phyloP scores from a whole-genome alignment of 2,329 filamentous ascomycete genomes.

The Parascedosporium putredinis region DNA sequence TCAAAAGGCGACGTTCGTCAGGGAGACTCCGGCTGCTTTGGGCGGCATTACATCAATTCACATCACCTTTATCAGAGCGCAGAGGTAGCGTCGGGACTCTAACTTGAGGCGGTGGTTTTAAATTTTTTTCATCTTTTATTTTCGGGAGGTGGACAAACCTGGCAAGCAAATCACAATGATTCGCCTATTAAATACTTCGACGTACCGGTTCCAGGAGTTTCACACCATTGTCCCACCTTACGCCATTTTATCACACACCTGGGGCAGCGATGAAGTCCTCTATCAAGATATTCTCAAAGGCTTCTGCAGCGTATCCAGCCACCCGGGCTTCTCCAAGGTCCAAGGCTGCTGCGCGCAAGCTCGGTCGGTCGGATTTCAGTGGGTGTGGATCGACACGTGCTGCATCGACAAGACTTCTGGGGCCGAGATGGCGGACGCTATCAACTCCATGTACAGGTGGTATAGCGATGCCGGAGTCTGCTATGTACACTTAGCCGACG shows the following conservation, averaged over 20 bases:
- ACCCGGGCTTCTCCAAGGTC: slow-evolving; percentile 14
- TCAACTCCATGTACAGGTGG: slow-evolving; percentile 19
- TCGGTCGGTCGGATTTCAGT: slow-evolving; percentile 13
- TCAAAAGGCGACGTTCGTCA: too few species aligned
- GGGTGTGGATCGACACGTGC: slow-evolving; percentile 20
- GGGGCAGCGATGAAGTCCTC: slow-evolving; percentile 18
- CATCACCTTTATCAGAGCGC: too few species aligned
- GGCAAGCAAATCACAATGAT: too few species aligned
- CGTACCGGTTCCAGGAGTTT: slow-evolving; percentile 9
- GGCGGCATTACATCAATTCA: too few species aligned
- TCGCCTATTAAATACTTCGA: slow-evolving; percentile 8
- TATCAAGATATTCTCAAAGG: slow-evolving; percentile 14
- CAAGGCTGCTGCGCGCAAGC: slow-evolving; percentile 13
- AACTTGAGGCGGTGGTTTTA: too few species aligned
- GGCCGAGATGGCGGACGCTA: slow-evolving; percentile 18
- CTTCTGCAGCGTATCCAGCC: slow-evolving; percentile 1
- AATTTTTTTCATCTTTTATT: too few species aligned
- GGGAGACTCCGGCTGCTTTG: too few species aligned
- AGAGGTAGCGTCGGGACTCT: too few species aligned
- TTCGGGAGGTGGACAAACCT: too few species aligned
- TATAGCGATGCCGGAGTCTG: slow-evolving; percentile 16
- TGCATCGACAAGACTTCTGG: slow-evolving; percentile 19
- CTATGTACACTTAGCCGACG: slow-evolving; percentile 18
- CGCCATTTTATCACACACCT: slow-evolving; percentile 23
- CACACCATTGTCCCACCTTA: slow-evolving; percentile 17